A percentile compares a stretch with the other conserved stretches of the same genome.
phyloP scores from a whole-genome alignment of 1,139 yeast genomes.

The Zygosaccharomyces sapae region DNA sequence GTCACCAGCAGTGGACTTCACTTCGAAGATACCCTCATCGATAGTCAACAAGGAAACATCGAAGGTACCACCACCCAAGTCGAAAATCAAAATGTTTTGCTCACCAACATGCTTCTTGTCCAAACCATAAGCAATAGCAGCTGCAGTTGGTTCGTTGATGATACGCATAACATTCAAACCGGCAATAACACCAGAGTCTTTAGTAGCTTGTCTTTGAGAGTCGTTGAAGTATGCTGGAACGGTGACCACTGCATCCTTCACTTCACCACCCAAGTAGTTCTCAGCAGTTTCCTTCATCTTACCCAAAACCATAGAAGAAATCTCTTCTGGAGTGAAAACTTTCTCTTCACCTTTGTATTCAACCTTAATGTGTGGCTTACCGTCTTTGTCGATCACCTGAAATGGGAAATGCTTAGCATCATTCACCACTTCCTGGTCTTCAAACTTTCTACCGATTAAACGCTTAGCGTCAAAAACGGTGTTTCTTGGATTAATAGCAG shows the following conservation, averaged over 20 bases:
- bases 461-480: constrained; percentile 68
- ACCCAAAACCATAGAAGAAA: constrained; percentile 60
- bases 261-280: constrained; percentile 55
- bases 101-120: constrained; percentile 78
- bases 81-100: constrained; percentile 87
- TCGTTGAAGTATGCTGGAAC: constrained; percentile 97
- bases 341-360: constrained; percentile 65
- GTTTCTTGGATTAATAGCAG: constrained; percentile 64
- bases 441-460: constrained; percentile 62
- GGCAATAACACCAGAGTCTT: constrained; percentile 96
- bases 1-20: constrained; percentile 97
- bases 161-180: constrained; percentile 92
- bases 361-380: constrained; percentile 59
- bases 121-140: constrained; percentile 95
- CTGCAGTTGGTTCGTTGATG: constrained; percentile 97
- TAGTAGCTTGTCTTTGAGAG: constrained; percentile 98
- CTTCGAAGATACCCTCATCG: constrained; percentile 95
- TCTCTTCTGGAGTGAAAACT: constrained; percentile 61
- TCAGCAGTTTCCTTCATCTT: constrained; percentile 71
- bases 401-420: constrained; percentile 65
- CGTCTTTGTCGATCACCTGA: constrained; percentile 52
- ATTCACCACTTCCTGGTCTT: constrained; percentile 52
- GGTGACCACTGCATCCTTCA: constrained; percentile 72
- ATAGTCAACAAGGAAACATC: constrained; percentile 91
- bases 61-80: constrained; percentile 98